Conservation (phyloP, 139 green algal species). For the Nannochloris sp. region DNA sequence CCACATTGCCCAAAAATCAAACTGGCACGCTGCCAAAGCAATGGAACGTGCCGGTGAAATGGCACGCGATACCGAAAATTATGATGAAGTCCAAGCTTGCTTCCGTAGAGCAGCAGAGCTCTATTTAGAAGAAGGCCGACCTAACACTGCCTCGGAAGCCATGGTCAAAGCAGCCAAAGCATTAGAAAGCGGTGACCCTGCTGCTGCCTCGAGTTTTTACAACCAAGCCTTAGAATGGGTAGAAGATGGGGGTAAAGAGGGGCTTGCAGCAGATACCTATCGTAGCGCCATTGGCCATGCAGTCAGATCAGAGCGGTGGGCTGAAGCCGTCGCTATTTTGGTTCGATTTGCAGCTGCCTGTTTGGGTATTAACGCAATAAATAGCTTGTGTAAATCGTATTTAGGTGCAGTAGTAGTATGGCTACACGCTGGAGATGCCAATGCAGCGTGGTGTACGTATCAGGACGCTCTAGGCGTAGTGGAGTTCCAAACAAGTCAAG, state of each 20-base stretch:
- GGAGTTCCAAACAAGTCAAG: slow-evolving; percentile 53
- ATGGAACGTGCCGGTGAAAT: slow-evolving; percentile 28
- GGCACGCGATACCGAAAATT: slow-evolving; percentile 3
- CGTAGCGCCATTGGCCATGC: slow-evolving; percentile 19
- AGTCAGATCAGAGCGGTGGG: slow-evolving; percentile 26
- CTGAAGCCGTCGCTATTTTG: slow-evolving; percentile 42
- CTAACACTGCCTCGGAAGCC: slow-evolving; percentile 47
- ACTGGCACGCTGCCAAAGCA: slow-evolving; percentile 71
- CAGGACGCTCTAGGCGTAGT: slow-evolving; percentile 65
- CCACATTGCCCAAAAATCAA: slow-evolving; percentile 54
- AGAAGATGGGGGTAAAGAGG: slow-evolving; percentile 49
- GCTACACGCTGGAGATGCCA: slow-evolving; percentile 46
- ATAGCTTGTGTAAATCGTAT: slow-evolving; percentile 58
- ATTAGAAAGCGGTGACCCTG: slow-evolving; percentile 39
- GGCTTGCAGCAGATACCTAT: slow-evolving; percentile 39
- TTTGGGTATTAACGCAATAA: slow-evolving; percentile 17
- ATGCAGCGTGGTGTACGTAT: slow-evolving; percentile 45
- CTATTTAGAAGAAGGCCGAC: slow-evolving; percentile 47
- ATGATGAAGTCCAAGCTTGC: slow-evolving; percentile 6
- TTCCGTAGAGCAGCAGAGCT: slow-evolving; percentile 31
- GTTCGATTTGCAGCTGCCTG: slow-evolving; percentile 57
- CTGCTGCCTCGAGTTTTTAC: slow-evolving; percentile 21
- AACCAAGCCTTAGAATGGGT: slow-evolving; percentile 32
- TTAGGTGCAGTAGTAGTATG: slow-evolving; percentile 59
- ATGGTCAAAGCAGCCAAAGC: slow-evolving; percentile 42